phyloP scores from a whole-genome alignment of 2,329 filamentous ascomycete genomes.

The Phialophora expanda region DNA sequence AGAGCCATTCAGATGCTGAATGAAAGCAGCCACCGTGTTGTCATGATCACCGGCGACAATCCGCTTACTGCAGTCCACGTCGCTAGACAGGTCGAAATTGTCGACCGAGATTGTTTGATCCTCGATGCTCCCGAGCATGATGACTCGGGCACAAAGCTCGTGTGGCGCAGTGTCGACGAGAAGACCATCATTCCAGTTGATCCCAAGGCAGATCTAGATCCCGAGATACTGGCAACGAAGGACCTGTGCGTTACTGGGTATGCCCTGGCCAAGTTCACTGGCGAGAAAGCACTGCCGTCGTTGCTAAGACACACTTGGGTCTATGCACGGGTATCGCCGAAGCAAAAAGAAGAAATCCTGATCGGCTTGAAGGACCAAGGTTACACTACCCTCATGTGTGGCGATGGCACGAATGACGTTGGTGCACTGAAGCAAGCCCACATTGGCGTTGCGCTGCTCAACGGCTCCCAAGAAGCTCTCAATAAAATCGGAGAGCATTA shows the following conservation, averaged over 20 bases:
- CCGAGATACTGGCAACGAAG: conserved; percentile 79
- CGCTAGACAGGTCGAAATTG: conserved; percentile 93
- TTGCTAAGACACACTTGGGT: conserved; percentile 93
- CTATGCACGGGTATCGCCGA: conserved; percentile 95
- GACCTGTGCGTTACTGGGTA: conserved; percentile 97
- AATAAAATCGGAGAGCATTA: conserved; percentile 90
- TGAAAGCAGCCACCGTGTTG: conserved; percentile 95
- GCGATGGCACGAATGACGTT: conserved; percentile 97
- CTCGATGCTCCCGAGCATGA: conserved; percentile 94
- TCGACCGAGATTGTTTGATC: conserved; percentile 92
- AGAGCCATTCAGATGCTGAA: conserved; percentile 95
- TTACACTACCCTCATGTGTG: conserved; percentile 98
- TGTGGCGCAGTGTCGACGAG: conserved; percentile 96
- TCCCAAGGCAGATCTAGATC: conserved; percentile 77
- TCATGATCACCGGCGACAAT: conserved; percentile 99
- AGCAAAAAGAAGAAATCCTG: conserved; percentile 99
- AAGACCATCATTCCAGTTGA: conserved; percentile 85
- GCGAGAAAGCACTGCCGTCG: conserved; percentile 74
- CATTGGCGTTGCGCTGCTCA: conserved; percentile 92
- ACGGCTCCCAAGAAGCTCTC: conserved; percentile 90
- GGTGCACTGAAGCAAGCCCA: conserved; percentile 97
- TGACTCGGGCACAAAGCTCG: conserved; percentile 75
- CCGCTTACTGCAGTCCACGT: conserved; percentile 96
- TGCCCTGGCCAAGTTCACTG: conserved; percentile 86
- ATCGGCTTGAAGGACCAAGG: conserved; percentile 93